Evolutionary conservation across 768 basidiomycete species (phyloP).

Genomic region (Phlebiopsis flavidoalba): DNA sequence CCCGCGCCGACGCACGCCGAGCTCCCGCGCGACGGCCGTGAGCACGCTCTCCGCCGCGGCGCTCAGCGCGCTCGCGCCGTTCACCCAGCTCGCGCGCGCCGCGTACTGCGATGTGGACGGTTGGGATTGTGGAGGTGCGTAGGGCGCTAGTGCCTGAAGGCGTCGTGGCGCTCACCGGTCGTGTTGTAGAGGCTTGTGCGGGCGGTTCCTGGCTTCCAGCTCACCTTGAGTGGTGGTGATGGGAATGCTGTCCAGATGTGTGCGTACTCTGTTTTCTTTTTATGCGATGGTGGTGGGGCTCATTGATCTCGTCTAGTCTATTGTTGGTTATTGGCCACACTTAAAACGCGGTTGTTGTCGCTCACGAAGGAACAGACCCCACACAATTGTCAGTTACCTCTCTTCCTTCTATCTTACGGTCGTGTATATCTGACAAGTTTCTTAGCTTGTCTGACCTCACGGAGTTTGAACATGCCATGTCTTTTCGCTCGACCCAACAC

Average conservation of each 20-base stretch:
- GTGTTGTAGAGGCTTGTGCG: conserved; percentile 32
- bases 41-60: conserved; percentile 24
- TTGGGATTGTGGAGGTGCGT: conserved; percentile 43
- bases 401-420: background rate
- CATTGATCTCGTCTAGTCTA: conserved; percentile 31
- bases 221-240: conserved; percentile 43
- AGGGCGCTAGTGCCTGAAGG: background rate
- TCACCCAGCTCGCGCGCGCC: conserved; percentile 48
- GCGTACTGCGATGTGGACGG: conserved; percentile 43
- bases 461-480: conserved; percentile 39
- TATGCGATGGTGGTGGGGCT: background rate
- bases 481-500: conserved; percentile 33
- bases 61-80: conserved; percentile 38
- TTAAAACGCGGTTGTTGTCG: conserved; percentile 49
- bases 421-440: background rate
- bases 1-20: background rate
- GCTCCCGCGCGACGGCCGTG: conserved; percentile 12
- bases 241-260: conserved; percentile 44
- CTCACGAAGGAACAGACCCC: conserved; percentile 59
- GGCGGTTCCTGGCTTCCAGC: conserved; percentile 36
- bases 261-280: conserved; percentile 17
- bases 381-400: conserved; percentile 44
- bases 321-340: conserved; percentile 53
- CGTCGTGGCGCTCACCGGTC: background rate
- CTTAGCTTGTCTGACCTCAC: conserved; percentile 45